These are phyloP conservation scores for Arctostaphylos glauca DNA, from an alignment of 148 eudicot genomes.

Conservation along the genomic window DNA sequence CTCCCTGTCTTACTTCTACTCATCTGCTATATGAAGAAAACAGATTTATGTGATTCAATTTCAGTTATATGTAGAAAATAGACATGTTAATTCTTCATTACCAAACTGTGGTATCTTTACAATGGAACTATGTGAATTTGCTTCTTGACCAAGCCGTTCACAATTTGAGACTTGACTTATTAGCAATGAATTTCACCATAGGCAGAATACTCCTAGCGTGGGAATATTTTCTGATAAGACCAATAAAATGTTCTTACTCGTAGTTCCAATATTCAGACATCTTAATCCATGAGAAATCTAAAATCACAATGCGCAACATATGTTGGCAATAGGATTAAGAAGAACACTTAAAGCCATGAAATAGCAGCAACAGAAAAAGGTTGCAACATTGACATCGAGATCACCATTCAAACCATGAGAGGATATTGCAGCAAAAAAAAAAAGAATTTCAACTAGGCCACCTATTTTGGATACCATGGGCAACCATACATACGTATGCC, in stretches of 20 bases:
- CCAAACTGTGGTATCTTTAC: not conserved
- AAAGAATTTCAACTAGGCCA: not conserved
- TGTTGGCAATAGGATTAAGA: not conserved
- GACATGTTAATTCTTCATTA: not conserved
- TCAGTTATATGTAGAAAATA: not conserved
- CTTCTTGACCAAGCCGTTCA: not conserved
- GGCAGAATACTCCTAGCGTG: not conserved
- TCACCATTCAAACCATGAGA: not conserved
- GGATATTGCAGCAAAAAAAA: not conserved
- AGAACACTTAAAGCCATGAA: not conserved
- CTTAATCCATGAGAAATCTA: not conserved
- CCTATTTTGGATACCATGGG: not conserved
- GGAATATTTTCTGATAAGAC: not conserved
- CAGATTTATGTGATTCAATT: not conserved
- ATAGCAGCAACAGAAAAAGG: not conserved
- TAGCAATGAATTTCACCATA: not conserved
- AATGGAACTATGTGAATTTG: not conserved
- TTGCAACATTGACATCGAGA: not conserved
- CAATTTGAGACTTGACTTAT: not conserved
- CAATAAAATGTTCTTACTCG: not conserved
- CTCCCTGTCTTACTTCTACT: not conserved
- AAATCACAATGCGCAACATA: not conserved
- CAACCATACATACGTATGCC: not conserved
- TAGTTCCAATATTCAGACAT: not conserved
- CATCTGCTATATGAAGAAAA: not conserved